A percentile compares a stretch with the other conserved stretches of the same genome.
Evolutionary conservation across 108 stramenopile species (phyloP).

Genomic region (Stephanodiscus minutulus): DNA sequence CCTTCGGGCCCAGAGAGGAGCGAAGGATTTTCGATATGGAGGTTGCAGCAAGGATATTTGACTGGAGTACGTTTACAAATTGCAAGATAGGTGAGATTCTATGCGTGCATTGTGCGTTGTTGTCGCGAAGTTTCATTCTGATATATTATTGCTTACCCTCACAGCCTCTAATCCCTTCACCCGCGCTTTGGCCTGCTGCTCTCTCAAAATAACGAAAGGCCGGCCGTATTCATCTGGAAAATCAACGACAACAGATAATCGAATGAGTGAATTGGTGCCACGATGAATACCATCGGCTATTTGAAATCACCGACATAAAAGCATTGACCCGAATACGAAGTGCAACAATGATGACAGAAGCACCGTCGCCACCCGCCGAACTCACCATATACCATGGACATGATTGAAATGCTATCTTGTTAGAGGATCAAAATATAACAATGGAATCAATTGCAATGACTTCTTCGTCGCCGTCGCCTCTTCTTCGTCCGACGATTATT

Average conservation of each 20-base stretch:
- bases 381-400: conserved; percentile 59
- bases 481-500: neutral
- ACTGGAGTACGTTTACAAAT: conserved; percentile 42
- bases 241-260: neutral
- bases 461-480: neutral
- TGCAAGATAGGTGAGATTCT: neutral
- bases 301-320: neutral
- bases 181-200: conserved; percentile 96
- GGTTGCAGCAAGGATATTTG: conserved; percentile 97
- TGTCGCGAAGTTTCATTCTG: conserved; percentile 8
- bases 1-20: conserved; percentile 97
- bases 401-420: conserved; percentile 5
- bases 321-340: neutral
- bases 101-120: too few relatives aligned
- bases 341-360: neutral
- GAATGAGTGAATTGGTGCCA: neutral
- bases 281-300: too few relatives aligned
- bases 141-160: conserved; percentile 19
- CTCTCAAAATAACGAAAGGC: conserved; percentile 98
- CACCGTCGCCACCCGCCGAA: neutral
- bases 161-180: conserved; percentile 97
- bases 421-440: neutral
- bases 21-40: conserved; percentile 93
- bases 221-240: conserved; percentile 98
- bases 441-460: neutral